A percentile compares a stretch with the other conserved stretches of the same genome.
phyloP scores from a whole-genome alignment of 257 asterid species.

The Solanum appendiculatum region DNA sequence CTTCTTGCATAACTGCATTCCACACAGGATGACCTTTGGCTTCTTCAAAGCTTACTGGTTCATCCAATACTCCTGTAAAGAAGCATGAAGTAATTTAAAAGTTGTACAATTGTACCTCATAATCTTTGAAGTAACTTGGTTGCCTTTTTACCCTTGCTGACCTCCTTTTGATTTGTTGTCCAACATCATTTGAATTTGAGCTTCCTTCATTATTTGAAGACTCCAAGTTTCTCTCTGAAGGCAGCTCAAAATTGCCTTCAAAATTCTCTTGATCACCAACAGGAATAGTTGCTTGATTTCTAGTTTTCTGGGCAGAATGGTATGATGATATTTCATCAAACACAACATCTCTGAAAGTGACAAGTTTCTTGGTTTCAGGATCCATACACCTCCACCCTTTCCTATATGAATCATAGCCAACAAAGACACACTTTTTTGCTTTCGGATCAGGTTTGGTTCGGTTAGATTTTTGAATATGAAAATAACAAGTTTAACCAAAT shows the following conservation, averaged over 20 bases:
- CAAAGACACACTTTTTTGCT: no score
- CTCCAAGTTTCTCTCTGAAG: not conserved
- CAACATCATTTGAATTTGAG: not conserved
- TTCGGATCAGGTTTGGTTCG: no score
- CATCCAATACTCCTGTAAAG: not conserved
- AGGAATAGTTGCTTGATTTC: not conserved
- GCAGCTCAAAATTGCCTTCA: no score
- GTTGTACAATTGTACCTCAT: not conserved
- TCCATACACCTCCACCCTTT: no score
- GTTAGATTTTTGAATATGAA: no score
- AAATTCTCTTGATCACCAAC: not conserved
- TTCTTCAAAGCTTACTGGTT: not conserved
- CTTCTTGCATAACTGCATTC: not conserved
- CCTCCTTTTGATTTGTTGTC: not conserved
- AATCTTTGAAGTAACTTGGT: not conserved
- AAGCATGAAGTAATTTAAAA: not conserved
- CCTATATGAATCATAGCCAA: no score
- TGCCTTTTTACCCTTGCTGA: not conserved
- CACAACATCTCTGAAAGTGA: not conserved
- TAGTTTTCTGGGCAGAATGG: not conserved
- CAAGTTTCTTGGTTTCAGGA: not conserved
- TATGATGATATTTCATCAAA: not conserved
- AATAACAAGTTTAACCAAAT: no score
- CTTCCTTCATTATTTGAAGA: no score
- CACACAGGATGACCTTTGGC: not conserved